Base-by-base conservation (phyloP, 345 rosid genomes). In the Citrus sp. region DNA sequence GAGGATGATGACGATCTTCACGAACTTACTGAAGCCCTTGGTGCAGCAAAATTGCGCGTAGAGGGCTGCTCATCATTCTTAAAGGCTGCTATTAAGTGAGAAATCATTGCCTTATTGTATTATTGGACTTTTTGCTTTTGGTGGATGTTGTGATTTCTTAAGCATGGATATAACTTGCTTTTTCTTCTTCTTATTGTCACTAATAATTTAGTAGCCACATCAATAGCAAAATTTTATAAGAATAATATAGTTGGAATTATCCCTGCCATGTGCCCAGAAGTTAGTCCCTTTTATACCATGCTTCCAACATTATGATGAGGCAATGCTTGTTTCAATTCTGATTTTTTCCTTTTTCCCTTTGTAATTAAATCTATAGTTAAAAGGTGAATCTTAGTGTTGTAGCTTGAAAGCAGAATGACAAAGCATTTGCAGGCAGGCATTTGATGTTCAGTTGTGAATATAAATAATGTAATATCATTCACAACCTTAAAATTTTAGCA, bases 31-130 rank as follows among this genome's bases (percentile, higher is more conserved):
- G 97, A 92, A 86, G 92, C 95, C 78, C 91, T 96, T 64, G 95
- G 91, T 25, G 98, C 89, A 62, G 97, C 99, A 71, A 94, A 95
- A 88, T 86, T 86, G 61, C 92, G 93, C 24, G 94, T 94, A 2
- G 95, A 96, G 32, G 83, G 92, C 77, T 90, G 98, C 87, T 80
- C 91, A 69, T 87, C 99, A 5, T 94, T 91, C 88, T 82, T 96
- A 86, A 92, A 83, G 89, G 93, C 94, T 84, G 97, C 99, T 80
- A 84, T 92, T 58, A 96, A 79, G 98, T 96, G 81, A 88, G 92
- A 79, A 59, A 30, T 34, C 30, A 2, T 60, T 38, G 49, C 16
- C 82, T 54, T 78, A 7, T 27, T 58, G 12, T 60, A 14, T 35
- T 51, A 38, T 24, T 76, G 46, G 51, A 68, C 54, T 61, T 51